A percentile compares a stretch with the other conserved stretches of the same genome.
phyloP scores from a whole-genome alignment of 257 asterid species.

The Petunia secreta region DNA sequence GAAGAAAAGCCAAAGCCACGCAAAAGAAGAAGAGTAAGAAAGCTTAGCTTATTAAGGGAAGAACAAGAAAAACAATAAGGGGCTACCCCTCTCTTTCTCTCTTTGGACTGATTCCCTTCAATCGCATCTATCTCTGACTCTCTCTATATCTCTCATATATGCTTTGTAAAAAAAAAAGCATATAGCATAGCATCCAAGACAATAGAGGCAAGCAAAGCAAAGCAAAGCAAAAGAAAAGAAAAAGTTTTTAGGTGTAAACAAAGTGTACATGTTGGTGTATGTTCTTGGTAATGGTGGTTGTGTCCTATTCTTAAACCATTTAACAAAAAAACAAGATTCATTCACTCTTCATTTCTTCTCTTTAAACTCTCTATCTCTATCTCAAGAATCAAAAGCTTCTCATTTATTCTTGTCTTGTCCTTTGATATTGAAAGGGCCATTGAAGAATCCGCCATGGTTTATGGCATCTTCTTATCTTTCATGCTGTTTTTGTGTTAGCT shows the following conservation, averaged over 20 bases:
- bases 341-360: background rate
- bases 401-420: background rate
- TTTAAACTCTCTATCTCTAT: conserved; percentile 6
- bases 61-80: conserved; percentile 18
- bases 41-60: background rate
- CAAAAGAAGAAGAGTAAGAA: conserved; percentile 28
- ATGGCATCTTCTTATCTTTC: conserved; percentile 32
- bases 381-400: background rate
- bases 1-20: conserved; percentile 37
- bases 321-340: background rate
- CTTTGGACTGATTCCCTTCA: conserved; percentile 34
- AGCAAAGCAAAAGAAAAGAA: background rate
- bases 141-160: background rate
- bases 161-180: background rate
- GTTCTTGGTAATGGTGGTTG: background rate
- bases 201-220: background rate
- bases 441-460: conserved; percentile 35
- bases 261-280: background rate
- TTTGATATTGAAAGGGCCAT: conserved; percentile 22
- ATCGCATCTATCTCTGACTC: conserved; percentile 17
- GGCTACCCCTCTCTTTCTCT: conserved; percentile 18
- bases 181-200: conserved; percentile 18
- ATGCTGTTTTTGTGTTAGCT: conserved; percentile 38
- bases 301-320: background rate
- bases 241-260: background rate